These are phyloP conservation scores for Tetracladium setigerum DNA, from an alignment of 495 filamentous ascomycete species.

Conservation along the genomic window DNA sequence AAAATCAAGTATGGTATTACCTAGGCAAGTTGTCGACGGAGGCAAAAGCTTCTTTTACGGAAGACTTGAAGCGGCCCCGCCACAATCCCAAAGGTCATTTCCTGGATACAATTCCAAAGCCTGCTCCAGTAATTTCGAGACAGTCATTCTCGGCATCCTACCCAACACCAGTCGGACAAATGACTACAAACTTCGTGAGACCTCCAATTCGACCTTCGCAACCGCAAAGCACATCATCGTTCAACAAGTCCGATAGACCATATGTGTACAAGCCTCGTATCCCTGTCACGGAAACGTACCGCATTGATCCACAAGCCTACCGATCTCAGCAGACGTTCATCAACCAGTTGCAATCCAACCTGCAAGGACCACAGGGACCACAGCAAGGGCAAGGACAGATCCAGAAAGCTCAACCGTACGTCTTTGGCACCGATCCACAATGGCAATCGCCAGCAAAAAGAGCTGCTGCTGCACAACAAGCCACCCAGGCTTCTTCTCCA, in stretches of 20 bases:
- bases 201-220: conserved; percentile 3
- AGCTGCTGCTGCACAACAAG: too few relatives aligned
- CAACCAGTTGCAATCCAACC: conserved; percentile 16
- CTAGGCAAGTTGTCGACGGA: conserved; percentile 83
- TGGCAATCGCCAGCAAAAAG: not conserved
- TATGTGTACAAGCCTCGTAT: conserved; percentile 48
- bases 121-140: conserved; percentile 27
- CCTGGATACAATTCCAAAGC: conserved; percentile 52
- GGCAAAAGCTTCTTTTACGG: conserved; percentile 85
- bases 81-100: conserved; percentile 55
- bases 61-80: conserved; percentile 52
- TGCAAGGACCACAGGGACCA: conserved; percentile 9
- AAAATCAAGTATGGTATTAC: conserved; percentile 83
- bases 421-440: conserved; percentile 15
- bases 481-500: too few relatives aligned
- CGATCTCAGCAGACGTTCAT: conserved; percentile 32
- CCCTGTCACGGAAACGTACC: conserved; percentile 21
- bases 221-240: not conserved
- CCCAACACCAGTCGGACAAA: conserved; percentile 11
- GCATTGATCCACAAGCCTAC: conserved; percentile 26
- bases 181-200: conserved; percentile 13
- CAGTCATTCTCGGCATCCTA: conserved; percentile 27
- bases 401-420: conserved; percentile 7
- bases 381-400: conserved; percentile 15
- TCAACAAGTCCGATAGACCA: conserved; percentile 34